Evolutionary conservation across 1,139 yeast species (phyloP).

Genomic region (Casaregolazyma lundiana): DNA sequence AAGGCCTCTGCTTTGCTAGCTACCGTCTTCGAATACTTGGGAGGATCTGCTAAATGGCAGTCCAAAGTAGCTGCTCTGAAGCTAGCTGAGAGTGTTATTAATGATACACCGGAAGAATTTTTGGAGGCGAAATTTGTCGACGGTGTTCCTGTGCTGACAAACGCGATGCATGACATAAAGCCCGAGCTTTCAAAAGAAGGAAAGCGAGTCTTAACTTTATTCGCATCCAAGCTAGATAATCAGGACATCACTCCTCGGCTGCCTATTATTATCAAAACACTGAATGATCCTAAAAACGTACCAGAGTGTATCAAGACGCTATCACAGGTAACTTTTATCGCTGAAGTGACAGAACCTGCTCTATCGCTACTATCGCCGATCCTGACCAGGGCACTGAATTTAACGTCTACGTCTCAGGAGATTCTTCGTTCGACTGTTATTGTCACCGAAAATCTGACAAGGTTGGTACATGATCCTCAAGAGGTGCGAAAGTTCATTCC

Average conservation of each 20-base stretch:
- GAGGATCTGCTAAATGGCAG: slow-evolving; percentile 91
- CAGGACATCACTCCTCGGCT: slow-evolving; percentile 85
- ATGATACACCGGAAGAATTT: slow-evolving; percentile 79
- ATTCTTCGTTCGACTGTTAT: slow-evolving; percentile 95
- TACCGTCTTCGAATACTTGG: slow-evolving; percentile 56
- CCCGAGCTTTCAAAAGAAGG: slow-evolving; percentile 93
- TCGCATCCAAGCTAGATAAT: slow-evolving; percentile 82
- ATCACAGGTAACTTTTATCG: slow-evolving; percentile 93
- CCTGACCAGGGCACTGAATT: slow-evolving; percentile 81
- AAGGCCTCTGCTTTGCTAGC: slow-evolving; percentile 65
- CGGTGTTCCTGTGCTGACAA: slow-evolving; percentile 80
- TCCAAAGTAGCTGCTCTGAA: slow-evolving; percentile 77
- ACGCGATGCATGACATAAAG: slow-evolving; percentile 89
- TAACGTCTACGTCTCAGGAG: slow-evolving; percentile 89
- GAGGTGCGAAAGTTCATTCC: slow-evolving; percentile 91
- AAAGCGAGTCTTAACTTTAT: slow-evolving; percentile 58
- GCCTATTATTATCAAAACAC: slow-evolving; percentile 79
- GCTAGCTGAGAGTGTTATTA: slow-evolving; percentile 64
- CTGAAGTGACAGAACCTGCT: slow-evolving; percentile 97
- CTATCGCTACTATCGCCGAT: slow-evolving; percentile 87
- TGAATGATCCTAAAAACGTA: slow-evolving; percentile 84
- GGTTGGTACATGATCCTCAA: slow-evolving; percentile 88
- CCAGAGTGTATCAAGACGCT: slow-evolving; percentile 85
- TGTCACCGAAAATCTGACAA: slow-evolving; percentile 91
- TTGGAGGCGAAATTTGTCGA: slow-evolving; percentile 75